Evolutionary conservation across 2,329 filamentous ascomycete species (phyloP).

Genomic region (Elsinoe fawcettii): DNA sequence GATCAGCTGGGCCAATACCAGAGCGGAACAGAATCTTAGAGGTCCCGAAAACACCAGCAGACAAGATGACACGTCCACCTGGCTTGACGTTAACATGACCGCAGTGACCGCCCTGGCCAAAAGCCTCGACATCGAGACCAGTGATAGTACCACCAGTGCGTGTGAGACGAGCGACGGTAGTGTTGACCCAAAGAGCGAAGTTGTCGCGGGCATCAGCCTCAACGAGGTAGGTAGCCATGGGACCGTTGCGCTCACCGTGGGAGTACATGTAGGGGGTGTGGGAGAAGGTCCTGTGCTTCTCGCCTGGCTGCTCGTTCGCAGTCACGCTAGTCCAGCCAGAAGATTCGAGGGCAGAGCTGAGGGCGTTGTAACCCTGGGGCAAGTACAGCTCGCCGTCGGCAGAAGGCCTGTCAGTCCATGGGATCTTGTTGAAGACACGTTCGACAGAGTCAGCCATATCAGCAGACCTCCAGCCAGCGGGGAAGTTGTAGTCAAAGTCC

Average conservation of each 20-base stretch:
- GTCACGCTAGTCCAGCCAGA: slow-evolving; percentile 57
- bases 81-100: slow-evolving; percentile 55
- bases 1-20: slow-evolving; percentile 55
- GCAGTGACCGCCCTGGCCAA: slow-evolving; percentile 45
- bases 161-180: slow-evolving; percentile 59
- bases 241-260: slow-evolving; percentile 59
- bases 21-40: slow-evolving; percentile 61
- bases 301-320: slow-evolving; percentile 50
- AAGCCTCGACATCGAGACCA: slow-evolving; percentile 59
- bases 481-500: slow-evolving; percentile 69
- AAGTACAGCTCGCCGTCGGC: slow-evolving; percentile 59
- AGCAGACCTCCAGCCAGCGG: slow-evolving; percentile 58
- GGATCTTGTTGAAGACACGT: slow-evolving; percentile 61
- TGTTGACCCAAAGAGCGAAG: slow-evolving; percentile 61
- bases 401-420: slow-evolving; percentile 59
- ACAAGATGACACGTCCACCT: slow-evolving; percentile 57
- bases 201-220: slow-evolving; percentile 52
- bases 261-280: slow-evolving; percentile 61
- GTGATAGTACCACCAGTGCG: slow-evolving; percentile 55
- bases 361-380: slow-evolving; percentile 57
- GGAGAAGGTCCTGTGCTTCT: slow-evolving; percentile 59
- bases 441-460: slow-evolving; percentile 54
- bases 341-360: slow-evolving; percentile 51
- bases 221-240: slow-evolving; percentile 63
- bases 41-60: slow-evolving; percentile 62